Conservation (phyloP, 1,284 basidiomycete genomes). For the Microbotryum lychnidis-dioicae region DNA sequence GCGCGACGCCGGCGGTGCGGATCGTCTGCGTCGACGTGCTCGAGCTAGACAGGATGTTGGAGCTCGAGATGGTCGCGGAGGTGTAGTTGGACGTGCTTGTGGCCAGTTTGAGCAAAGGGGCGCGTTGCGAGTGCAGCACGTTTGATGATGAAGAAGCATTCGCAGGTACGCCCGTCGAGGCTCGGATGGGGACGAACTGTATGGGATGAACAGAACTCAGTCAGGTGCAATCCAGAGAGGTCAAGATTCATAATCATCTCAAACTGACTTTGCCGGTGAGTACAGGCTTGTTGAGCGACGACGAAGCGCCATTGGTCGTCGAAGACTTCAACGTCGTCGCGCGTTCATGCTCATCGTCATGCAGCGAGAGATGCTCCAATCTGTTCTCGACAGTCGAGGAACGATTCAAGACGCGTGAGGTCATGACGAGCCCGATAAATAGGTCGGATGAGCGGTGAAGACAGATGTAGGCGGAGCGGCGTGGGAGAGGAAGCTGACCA, state of each 20-base stretch:
- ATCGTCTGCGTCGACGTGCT: background rate
- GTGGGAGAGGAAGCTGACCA: no score
- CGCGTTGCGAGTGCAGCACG: slow-evolving; percentile 10
- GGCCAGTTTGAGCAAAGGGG: slow-evolving; percentile 25
- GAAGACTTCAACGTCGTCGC: background rate
- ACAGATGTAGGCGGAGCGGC: no score
- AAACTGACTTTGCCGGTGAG: background rate
- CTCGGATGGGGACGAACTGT: slow-evolving; percentile 16
- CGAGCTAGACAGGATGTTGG: background rate
- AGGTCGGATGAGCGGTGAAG: background rate
- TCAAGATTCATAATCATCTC: background rate
- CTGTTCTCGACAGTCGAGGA: slow-evolving; percentile 24
- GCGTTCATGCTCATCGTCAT: background rate
- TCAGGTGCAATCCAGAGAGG: background rate
- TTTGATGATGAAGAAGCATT: slow-evolving; percentile 19
- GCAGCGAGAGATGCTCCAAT: slow-evolving; percentile 16
- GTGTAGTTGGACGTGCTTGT: slow-evolving; percentile 2
- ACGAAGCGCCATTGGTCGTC: background rate
- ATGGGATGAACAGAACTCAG: background rate
- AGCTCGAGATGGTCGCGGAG: background rate
- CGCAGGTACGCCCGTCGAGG: slow-evolving; percentile 2
- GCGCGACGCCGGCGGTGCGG: background rate
- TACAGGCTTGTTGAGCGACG: slow-evolving; percentile 2
- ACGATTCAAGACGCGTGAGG: slow-evolving; percentile 17
- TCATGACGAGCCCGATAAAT: slow-evolving; percentile 1